Conservation (phyloP, 805 yeast genomes). For the Pichia ethanolica region DNA sequence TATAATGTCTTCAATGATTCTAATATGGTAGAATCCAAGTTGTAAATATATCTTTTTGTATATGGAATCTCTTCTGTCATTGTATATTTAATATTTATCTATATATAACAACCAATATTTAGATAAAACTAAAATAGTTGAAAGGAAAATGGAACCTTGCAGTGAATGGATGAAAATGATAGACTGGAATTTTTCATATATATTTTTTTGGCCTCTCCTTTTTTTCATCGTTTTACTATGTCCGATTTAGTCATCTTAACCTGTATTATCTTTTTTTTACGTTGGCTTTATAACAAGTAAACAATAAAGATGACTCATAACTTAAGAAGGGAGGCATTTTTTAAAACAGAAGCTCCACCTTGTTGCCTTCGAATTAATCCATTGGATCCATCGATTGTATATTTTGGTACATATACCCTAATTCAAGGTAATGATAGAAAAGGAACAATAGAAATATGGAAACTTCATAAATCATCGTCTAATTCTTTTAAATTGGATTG, state of each 20-base stretch:
- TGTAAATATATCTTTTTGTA: slow-evolving; percentile 42
- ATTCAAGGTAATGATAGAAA: slow-evolving; percentile 51
- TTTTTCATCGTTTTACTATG: no score
- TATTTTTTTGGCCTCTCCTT: no score
- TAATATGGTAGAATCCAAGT: slow-evolving; percentile 33
- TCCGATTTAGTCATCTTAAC: background rate
- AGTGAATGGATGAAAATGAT: no score
- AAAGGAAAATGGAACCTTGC: no score
- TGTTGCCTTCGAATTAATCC: slow-evolving; percentile 68
- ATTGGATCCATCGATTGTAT: slow-evolving; percentile 35
- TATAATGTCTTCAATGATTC: slow-evolving; percentile 43
- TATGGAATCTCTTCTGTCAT: slow-evolving; percentile 12
- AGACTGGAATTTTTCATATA: no score
- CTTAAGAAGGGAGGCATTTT: slow-evolving; percentile 21
- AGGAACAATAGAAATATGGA: slow-evolving; percentile 50
- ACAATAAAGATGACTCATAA: background rate
- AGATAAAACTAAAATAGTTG: no score
- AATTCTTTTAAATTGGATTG: background rate
- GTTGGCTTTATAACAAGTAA: background rate
- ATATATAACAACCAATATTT: no score
- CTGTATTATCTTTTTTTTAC: background rate
- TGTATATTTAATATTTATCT: no score
- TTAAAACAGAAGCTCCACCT: slow-evolving; percentile 63
- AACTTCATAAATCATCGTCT: background rate
- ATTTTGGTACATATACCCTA: slow-evolving; percentile 78